Base-by-base conservation (phyloP, 1,284 basidiomycete genomes). In the Cutaneotrichosporon curvatum region DNA sequence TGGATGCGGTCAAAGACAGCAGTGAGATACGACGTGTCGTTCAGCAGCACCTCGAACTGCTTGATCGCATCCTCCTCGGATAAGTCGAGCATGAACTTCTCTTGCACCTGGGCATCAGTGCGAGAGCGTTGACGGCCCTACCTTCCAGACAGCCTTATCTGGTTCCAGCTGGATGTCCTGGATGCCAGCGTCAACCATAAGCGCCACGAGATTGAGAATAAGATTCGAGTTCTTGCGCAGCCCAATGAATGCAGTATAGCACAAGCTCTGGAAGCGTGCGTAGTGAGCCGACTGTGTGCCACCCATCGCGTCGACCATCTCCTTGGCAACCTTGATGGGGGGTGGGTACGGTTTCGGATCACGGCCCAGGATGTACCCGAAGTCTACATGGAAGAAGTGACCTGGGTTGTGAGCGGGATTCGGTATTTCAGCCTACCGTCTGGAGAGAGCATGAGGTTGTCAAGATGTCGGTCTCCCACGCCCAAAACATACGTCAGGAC, bases 241-340 rank as follows among this genome's bases (percentile, higher is more conserved):
- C 60, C 87, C 89, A 47, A 85, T 88, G 71, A 97, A 98, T 0
- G 91, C 94, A 4, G 92, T 97, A 68, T 92, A 91, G 70, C 90
- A 95, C 57, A 95, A 84, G 55, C 83, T 85, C 72, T 94, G 92
- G 81, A 99, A 99, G 31, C 91, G 83, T 21, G 82, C 80, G 68
- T 98, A 95, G 66, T 95, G 90, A 15, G 83, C 77, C 4, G 91
- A 91, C 63, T 85, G 79, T n/a, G 86, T 80, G 31, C 95, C 94
- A 15, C 95, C 95, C 92, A 99, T 96, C 8, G 87, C 92, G 63
- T 99, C 95, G 1, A 98, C 90, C 95, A 98, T 99, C 67, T 98
- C 95, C 61, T 95, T 94, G 73, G 91, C 95, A 22, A 99, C 87
- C 71, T 99, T 99, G 60, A 98, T 91, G 1, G 91, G 87, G 1